Evolutionary conservation across 2,329 filamentous ascomycete genomes (phyloP).

Genomic region (Stemphylium beticola): DNA sequence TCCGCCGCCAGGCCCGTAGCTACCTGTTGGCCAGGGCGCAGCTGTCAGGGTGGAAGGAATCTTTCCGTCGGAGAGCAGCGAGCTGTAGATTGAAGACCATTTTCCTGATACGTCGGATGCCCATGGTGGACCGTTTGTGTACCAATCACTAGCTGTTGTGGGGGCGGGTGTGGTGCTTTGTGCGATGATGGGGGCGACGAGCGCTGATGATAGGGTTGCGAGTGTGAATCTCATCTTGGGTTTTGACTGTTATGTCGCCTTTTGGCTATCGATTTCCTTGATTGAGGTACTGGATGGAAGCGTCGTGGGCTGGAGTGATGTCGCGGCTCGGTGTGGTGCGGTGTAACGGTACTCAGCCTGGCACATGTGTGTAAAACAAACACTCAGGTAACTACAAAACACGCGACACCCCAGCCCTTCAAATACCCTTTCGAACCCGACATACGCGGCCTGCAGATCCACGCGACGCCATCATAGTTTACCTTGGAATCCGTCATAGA

Average conservation of each 20-base stretch:
- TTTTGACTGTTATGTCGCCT: not conserved
- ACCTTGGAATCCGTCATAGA: not conserved
- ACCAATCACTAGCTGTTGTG: slow-evolving; percentile 3
- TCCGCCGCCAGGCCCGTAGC: slow-evolving; percentile 29
- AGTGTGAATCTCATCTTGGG: slow-evolving; percentile 11
- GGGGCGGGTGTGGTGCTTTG: slow-evolving; percentile 16
- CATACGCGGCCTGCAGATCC: slow-evolving; percentile 15
- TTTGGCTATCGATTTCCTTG: not conserved
- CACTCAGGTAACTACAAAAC: slow-evolving; percentile 56
- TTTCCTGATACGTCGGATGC: slow-evolving; percentile 25
- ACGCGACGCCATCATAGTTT: slow-evolving; percentile 9
- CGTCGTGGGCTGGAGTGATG: no score
- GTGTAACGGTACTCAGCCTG: not conserved
- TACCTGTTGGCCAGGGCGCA: slow-evolving; percentile 30
- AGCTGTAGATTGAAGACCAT: slow-evolving; percentile 37
- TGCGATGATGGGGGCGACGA: slow-evolving; percentile 9
- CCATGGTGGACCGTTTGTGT: slow-evolving; percentile 24
- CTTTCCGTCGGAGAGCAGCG: slow-evolving; percentile 31
- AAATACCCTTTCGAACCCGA: slow-evolving; percentile 13
- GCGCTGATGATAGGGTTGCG: slow-evolving; percentile 3
- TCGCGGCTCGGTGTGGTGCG: no score
- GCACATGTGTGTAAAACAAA: slow-evolving; percentile 34
- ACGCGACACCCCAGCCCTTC: slow-evolving; percentile 4
- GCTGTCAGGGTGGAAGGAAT: slow-evolving; percentile 35
- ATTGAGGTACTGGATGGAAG: not conserved